Conservation (phyloP, 345 rosid genomes). For the Lagerstroemia speciosa region DNA sequence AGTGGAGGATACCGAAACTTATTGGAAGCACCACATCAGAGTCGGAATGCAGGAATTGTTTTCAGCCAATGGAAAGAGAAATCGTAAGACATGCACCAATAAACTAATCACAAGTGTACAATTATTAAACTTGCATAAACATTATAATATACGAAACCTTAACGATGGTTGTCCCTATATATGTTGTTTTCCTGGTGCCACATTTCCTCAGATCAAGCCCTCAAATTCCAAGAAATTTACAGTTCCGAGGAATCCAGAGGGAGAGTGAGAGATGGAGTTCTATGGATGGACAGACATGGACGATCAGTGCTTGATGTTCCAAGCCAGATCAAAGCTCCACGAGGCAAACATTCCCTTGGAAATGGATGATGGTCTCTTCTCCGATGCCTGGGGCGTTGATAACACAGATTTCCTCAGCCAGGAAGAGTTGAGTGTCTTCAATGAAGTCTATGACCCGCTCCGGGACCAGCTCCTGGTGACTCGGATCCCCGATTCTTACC, state of each 20-base stretch:
- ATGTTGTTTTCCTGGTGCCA: not conserved
- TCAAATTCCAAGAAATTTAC: not conserved
- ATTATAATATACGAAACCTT: not conserved
- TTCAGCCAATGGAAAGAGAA: too few relatives aligned
- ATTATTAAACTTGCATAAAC: not conserved
- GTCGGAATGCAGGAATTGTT: too few relatives aligned
- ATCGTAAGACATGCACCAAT: too few relatives aligned
- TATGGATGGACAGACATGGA: constrained; percentile 4
- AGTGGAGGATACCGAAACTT: too few relatives aligned
- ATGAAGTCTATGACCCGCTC: not conserved
- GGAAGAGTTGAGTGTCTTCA: not conserved
- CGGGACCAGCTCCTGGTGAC: not conserved
- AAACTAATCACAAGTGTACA: not conserved
- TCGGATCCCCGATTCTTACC: not conserved
- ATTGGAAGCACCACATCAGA: too few relatives aligned
- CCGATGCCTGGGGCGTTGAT: constrained; percentile 4
- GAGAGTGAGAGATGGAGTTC: constrained; percentile 9
- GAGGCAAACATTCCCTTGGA: constrained; percentile 1
- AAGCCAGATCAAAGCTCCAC: not conserved
- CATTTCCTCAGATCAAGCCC: not conserved
- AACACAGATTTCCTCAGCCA: not conserved
- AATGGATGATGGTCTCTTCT: constrained; percentile 7
- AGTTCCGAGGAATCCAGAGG: not conserved
- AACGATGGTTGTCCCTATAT: constrained; percentile 2
- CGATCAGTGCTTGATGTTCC: constrained; percentile 4